Base-by-base conservation (phyloP, 306 rosid species). In the Pyrus communis region DNA sequence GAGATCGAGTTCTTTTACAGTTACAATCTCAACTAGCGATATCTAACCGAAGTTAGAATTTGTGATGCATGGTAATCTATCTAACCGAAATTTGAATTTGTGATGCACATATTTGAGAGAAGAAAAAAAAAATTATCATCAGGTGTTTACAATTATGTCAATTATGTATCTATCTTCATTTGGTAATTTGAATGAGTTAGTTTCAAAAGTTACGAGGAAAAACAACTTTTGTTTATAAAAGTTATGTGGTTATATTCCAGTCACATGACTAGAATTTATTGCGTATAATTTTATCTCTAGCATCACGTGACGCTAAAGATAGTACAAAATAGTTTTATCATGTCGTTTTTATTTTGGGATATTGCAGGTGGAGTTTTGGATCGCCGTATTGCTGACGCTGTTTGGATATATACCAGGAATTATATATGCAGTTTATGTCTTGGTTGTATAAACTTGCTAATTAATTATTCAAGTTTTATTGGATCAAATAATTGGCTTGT, bases 331-430 rank as follows among this genome's bases (percentile, higher is more conserved):
- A 51, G 9, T 51, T 15, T 51, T 51, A 51, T 51, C 9, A 2
- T 1, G 45, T 42, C 9, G 21, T 18, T 51, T 49, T 51, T 51
- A 7, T 49, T 61, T 61, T 69, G 38, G 45, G 67, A 46, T 73
- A 51, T 72, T 80, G 84, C 84, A 84, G 87, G 73, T 76, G 25
- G 82, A 85, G 62, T 85, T 85, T 69, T 85, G 86, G 88, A 82
- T 85, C 38, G 58, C n/a, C 8, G 49, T 79, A 79, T 23, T 82
- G 82, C 78, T 85, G 81, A 82, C 84, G n/a, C 54, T 85, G 4
- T 60, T 79, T 45, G 88, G 86, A 0, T 82, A 85, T 43, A 46
- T 85, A 51, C 86, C 88, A 17, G 82, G 88, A 82, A 82, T 82
- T 55, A 25, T 85, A 76, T 85, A 82, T 60, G 88, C 88, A 5